These are phyloP conservation scores for Immersiella caudata DNA, from an alignment of 495 filamentous ascomycete species.

Conservation along the genomic window DNA sequence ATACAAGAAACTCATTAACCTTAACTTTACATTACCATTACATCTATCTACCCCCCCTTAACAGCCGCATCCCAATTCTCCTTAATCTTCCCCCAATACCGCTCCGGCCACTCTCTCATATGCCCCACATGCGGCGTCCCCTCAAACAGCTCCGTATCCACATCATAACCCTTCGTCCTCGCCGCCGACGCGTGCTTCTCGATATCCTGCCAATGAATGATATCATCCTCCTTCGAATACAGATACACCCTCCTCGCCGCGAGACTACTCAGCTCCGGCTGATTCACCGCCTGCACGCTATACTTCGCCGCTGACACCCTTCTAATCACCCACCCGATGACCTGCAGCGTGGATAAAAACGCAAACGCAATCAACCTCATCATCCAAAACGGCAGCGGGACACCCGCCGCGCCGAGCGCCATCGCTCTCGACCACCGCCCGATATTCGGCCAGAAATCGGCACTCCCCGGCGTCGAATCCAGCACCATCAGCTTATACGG, in stretches of 20 bases:
- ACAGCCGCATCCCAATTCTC: conserved; percentile 45
- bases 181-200: conserved; percentile 53
- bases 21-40: background rate
- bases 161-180: conserved; percentile 44
- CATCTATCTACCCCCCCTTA: background rate
- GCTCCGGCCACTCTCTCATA: conserved; percentile 53
- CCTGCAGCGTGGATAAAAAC: conserved; percentile 36
- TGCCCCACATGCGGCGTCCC: conserved; percentile 59
- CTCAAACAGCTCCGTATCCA: conserved; percentile 52
- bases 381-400: conserved; percentile 49
- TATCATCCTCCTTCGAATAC: conserved; percentile 58
- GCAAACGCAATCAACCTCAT: conserved; percentile 46
- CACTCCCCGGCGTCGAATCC: conserved; percentile 57
- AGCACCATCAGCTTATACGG: conserved; percentile 51
- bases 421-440: conserved; percentile 55
- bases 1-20: too few relatives aligned
- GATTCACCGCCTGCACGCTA: conserved; percentile 40
- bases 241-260: conserved; percentile 48
- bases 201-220: conserved; percentile 57
- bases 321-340: conserved; percentile 37
- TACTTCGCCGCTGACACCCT: conserved; percentile 40
- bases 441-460: conserved; percentile 51
- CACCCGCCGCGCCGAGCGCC: conserved; percentile 49
- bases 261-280: conserved; percentile 34
- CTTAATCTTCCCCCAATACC: conserved; percentile 56